These are phyloP conservation scores for Fusarium sarcochroum DNA, from an alignment of 2,329 filamentous ascomycete species.

Conservation along the genomic window DNA sequence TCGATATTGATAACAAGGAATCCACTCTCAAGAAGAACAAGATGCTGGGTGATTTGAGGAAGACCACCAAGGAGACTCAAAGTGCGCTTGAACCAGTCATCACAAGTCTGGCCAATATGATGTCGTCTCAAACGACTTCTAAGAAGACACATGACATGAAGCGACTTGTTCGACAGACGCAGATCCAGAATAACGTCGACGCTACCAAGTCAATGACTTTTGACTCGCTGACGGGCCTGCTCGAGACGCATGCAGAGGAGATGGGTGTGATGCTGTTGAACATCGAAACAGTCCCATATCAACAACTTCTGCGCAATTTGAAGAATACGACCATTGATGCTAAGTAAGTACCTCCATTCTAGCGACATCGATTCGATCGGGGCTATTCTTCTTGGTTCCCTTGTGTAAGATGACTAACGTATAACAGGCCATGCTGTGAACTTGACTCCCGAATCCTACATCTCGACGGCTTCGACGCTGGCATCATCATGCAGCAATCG, in stretches of 20 bases:
- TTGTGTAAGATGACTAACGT: background rate
- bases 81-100: conserved; percentile 5
- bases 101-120: conserved; percentile 14
- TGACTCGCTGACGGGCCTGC: background rate
- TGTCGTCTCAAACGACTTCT: conserved; percentile 27
- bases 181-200: conserved; percentile 26
- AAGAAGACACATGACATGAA: conserved; percentile 31
- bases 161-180: conserved; percentile 10
- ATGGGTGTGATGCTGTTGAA: conserved; percentile 27
- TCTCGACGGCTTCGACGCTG: conserved; percentile 20
- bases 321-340: background rate
- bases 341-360: background rate
- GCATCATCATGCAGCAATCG: conserved; percentile 28
- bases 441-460: conserved; percentile 16
- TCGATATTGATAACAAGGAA: conserved; percentile 4
- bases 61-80: background rate
- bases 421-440: background rate
- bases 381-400: no score
- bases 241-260: conserved; percentile 18
- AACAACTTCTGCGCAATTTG: conserved; percentile 4
- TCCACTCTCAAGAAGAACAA: conserved; percentile 11
- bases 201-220: conserved; percentile 25
- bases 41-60: conserved; percentile 1
- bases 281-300: conserved; percentile 19
- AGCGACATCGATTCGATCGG: no score